Evolutionary conservation across 768 basidiomycete species (phyloP).

Genomic region (Tylopilus balloui): DNA sequence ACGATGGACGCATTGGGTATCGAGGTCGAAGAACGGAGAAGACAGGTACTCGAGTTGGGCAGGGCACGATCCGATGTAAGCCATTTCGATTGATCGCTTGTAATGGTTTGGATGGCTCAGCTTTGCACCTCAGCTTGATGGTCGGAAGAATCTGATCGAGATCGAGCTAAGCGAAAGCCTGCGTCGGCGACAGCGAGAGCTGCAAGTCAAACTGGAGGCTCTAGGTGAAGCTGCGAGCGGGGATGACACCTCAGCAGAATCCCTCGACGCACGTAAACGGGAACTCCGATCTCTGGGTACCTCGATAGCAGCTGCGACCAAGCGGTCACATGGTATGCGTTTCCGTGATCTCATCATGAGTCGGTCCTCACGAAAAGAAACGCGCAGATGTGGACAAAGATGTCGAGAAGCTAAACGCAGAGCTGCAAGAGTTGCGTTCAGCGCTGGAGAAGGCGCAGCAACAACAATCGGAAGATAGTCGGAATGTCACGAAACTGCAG

Average conservation of each 20-base stretch:
- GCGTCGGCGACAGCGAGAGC: constrained; percentile 71
- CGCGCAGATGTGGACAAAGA: constrained; percentile 65
- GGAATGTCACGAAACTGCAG: constrained; percentile 84
- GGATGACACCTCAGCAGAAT: constrained; percentile 54
- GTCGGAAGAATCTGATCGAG: constrained; percentile 75
- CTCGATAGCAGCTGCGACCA: constrained; percentile 61
- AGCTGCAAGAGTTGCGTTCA: constrained; percentile 62
- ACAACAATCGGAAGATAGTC: constrained; percentile 82
- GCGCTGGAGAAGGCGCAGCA: constrained; percentile 72
- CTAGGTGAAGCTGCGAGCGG: constrained; percentile 60
- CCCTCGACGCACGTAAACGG: constrained; percentile 61
- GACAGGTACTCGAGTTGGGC: constrained; percentile 62
- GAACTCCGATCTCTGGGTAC: constrained; percentile 66
- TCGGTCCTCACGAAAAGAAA: not conserved
- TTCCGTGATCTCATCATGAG: not conserved
- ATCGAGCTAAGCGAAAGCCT: constrained; percentile 92
- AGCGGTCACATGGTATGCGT: constrained; percentile 54
- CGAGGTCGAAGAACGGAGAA: constrained; percentile 73
- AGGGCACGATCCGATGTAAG: constrained; percentile 68
- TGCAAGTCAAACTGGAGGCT: constrained; percentile 70
- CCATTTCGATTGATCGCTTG: not conserved
- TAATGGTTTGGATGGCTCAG: not conserved
- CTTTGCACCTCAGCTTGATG: constrained; percentile 42
- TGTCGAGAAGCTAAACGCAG: constrained; percentile 53
- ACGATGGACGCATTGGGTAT: constrained; percentile 63